Evolutionary conservation across 257 asterid genomes (phyloP).

Genomic region (Nicotiana tabacum): DNA sequence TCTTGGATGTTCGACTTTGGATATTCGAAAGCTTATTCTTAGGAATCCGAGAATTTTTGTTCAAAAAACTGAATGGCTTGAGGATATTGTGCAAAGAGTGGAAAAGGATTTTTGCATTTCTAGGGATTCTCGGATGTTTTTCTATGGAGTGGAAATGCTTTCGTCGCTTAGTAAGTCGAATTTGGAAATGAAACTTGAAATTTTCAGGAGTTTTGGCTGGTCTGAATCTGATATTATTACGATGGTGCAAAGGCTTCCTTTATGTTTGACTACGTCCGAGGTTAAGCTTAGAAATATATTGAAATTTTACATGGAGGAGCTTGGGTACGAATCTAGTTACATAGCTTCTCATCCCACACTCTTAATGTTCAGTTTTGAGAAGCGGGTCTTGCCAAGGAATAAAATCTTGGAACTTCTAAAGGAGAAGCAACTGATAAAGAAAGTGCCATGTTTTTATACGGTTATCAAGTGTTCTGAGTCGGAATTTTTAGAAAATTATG

Average conservation of each 20-base stretch:
- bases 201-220: slow-evolving; percentile 27
- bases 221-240: slow-evolving; percentile 13
- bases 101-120: slow-evolving; percentile 23
- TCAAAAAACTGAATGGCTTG: background rate
- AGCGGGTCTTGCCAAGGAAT: background rate
- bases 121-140: slow-evolving; percentile 16
- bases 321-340: background rate
- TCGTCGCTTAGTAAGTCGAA: background rate
- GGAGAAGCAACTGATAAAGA: slow-evolving; percentile 4
- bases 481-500: slow-evolving; percentile 13
- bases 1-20: background rate
- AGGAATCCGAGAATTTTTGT: background rate
- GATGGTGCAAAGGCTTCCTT: slow-evolving; percentile 14
- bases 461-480: background rate
- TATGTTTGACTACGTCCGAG: slow-evolving; percentile 6
- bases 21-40: background rate
- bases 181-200: slow-evolving; percentile 5
- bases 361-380: slow-evolving; percentile 12
- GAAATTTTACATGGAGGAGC: slow-evolving; percentile 10
- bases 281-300: background rate
- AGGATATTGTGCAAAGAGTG: slow-evolving; percentile 8
- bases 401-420: slow-evolving; percentile 7
- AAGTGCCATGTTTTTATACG: background rate
- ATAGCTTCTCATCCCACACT: slow-evolving; percentile 3
- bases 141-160: slow-evolving; percentile 8